Conservation (phyloP, 495 filamentous ascomycete genomes). For the Lepraria neglecta region DNA sequence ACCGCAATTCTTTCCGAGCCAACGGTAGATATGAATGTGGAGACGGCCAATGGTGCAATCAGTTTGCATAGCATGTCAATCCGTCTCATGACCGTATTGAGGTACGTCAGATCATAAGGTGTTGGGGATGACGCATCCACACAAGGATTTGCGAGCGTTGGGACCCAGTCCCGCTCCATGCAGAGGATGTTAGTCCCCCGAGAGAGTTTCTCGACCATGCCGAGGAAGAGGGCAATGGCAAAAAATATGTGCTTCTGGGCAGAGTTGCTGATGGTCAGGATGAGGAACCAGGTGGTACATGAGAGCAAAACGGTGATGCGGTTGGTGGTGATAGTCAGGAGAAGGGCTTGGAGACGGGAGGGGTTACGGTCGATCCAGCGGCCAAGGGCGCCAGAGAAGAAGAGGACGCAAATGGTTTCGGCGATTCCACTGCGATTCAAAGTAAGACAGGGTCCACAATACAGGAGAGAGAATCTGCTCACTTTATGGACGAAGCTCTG, state of each 20-base stretch:
- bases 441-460: not conserved
- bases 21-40: constrained; percentile 40
- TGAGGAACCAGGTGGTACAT: constrained; percentile 34
- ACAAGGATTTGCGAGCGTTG: constrained; percentile 30
- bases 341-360: constrained; percentile 38
- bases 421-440: constrained; percentile 32
- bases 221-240: constrained; percentile 36
- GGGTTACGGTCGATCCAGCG: constrained; percentile 40
- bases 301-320: constrained; percentile 38
- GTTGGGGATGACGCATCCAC: constrained; percentile 16
- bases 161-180: constrained; percentile 53
- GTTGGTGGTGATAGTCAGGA: constrained; percentile 40
- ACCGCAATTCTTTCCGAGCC: constrained; percentile 45
- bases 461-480: constrained; percentile 12
- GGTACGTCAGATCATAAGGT: constrained; percentile 35
- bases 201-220: constrained; percentile 43
- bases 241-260: constrained; percentile 33
- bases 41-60: constrained; percentile 51
- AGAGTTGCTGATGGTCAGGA: constrained; percentile 21
- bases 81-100: constrained; percentile 60
- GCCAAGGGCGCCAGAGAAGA: constrained; percentile 37
- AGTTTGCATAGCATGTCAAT: constrained; percentile 69
- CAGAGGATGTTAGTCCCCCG: constrained; percentile 45
- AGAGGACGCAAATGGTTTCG: constrained; percentile 33
- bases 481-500: constrained; percentile 37